Base-by-base conservation (phyloP, 208 protist genomes). In the Crithidia bombi region DNA sequence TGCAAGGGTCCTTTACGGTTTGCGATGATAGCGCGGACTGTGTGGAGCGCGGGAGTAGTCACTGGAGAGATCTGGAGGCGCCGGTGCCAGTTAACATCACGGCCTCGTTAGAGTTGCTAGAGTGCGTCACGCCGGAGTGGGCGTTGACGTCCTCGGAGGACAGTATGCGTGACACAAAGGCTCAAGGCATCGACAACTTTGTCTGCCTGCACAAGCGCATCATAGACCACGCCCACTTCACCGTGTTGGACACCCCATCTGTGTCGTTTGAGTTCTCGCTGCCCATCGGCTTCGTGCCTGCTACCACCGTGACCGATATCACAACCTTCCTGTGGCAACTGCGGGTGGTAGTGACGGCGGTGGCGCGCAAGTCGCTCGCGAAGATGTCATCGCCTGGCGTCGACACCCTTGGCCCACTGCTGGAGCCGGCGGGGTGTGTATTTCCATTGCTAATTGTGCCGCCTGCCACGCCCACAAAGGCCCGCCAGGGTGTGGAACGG, bases 1-100 rank as follows among this genome's bases (percentile, higher is more conserved):
- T 90, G 41, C 65, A 72, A 26, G 85, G 80, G 44, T 51, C 61
- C 19, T 75, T 90, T 54, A 51, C 69, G 0, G 51, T 79, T 21
- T 52, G 49, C 30, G 56, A 57, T 28, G 12, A 21, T 33, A 23
- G 12, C 7, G 5, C 17, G 11, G 44, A 46, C 30, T 43, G n/a
- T n/a, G 39, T 7, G 21, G 47, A 28, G 14, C 44, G 47, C 36
- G 30, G 10, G 54, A 59, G 46, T 21, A 15, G 38, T 17, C 46
- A 28, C 14, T 17, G 30, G 38, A 41, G n/a, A 2, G 57, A 61
- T 15, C 12, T 49, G 32, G 64, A 77, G 25, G 26, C 57, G 35
- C 71, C 64, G 5, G 63, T 71, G 10, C 56, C 71, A 5, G 64
- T 77, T 7, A 70, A 47, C 32, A 64, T 66, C 23, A 70, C 47